phyloP scores from a whole-genome alignment of 805 yeast species.

The Kodamaea fukazawae region DNA sequence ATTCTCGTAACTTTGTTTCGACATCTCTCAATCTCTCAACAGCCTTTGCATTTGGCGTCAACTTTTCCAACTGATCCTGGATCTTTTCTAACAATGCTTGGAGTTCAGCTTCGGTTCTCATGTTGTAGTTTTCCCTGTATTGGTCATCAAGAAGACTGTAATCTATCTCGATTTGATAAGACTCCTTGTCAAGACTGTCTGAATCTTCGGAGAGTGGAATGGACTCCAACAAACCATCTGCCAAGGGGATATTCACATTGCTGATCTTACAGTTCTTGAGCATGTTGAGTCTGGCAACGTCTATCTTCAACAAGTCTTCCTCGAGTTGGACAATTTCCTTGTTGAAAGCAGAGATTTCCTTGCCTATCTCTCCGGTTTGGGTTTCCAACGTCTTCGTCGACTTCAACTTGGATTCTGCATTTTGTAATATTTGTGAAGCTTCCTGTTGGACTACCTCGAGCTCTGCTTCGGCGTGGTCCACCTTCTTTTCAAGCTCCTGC shows the following conservation, averaged over 20 bases:
- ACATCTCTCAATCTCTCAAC: constrained; percentile 71
- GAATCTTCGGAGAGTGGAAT: constrained; percentile 57
- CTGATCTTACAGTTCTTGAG: constrained; percentile 75
- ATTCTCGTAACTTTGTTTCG: constrained; percentile 53
- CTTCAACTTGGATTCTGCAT: constrained; percentile 20
- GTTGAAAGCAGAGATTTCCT: constrained; percentile 26
- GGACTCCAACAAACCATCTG: constrained; percentile 56
- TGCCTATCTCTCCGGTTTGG: constrained; percentile 36
- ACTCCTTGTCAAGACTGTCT: constrained; percentile 34
- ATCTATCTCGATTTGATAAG: constrained; percentile 54
- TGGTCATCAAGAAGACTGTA: constrained; percentile 45
- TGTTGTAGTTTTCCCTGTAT: constrained; percentile 41
- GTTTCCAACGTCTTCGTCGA: constrained; percentile 30
- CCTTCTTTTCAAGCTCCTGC: constrained; percentile 20
- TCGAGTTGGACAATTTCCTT: constrained; percentile 42
- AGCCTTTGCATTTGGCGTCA: constrained; percentile 84
- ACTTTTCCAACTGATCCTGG: constrained; percentile 37
- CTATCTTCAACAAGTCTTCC: constrained; percentile 53
- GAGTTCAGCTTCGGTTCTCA: constrained; percentile 37
- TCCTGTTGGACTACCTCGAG: constrained; percentile 23
- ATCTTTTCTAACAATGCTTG: constrained; percentile 32
- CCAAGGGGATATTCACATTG: constrained; percentile 60
- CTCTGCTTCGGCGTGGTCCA: constrained; percentile 29
- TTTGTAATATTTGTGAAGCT: constrained; percentile 11
- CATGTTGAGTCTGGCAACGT: constrained; percentile 54